Evolutionary conservation across 75 land plant species (phyloP), one percentile per base, ranked within the genome.

Genomic region (Pseudotsuga menziesii): DNA sequence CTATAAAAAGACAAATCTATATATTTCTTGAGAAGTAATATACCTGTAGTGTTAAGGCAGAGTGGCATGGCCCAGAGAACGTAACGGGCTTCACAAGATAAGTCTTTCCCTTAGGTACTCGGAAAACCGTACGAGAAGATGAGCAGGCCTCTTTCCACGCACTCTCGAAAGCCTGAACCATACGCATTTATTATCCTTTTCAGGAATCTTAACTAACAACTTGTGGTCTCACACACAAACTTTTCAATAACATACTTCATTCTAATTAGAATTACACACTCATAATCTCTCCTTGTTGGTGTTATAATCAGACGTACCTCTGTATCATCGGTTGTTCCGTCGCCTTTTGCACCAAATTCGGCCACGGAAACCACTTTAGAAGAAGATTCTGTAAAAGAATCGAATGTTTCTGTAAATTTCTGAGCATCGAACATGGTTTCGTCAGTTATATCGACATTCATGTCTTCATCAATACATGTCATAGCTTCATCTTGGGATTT

Each of bases 281-380:
- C n/a, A 20, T 19, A 60, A 60, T 60, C 61, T 60, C 8, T 5
- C 5, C n/a, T 7, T 60, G 22, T 20, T 20, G 1, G 5, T 60
- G 5, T 60, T 20, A 19, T 20, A 9, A 60, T 73, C n/a, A 60
- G n/a, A n/a, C n/a, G 32, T 32, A 94, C 98, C 98, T 92, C 13
- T 7, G 93, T 87, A 61, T 92, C 95, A 81, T 92, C 89, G 23
- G 72, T 75, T 59, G 77, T 2, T 2, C 98, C 98, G 82, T 95
- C 90, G 5, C 98, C 98, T 73, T 36, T 79, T 9, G 98, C 98
- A 12, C 95, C 98, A 73, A 80, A 89, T 58, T 80, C 77, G 70
- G 75, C 76, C 14, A 95, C 90, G 67, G 78, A 78, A 39, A 91
- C 59, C 32, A 56, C 35, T 54, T 54, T 27, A 7, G 35, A 17